Evolutionary conservation across 1,284 basidiomycete genomes (phyloP), one percentile per base, ranked within the genome.

Genomic region (Xerocomus amazonicus): DNA sequence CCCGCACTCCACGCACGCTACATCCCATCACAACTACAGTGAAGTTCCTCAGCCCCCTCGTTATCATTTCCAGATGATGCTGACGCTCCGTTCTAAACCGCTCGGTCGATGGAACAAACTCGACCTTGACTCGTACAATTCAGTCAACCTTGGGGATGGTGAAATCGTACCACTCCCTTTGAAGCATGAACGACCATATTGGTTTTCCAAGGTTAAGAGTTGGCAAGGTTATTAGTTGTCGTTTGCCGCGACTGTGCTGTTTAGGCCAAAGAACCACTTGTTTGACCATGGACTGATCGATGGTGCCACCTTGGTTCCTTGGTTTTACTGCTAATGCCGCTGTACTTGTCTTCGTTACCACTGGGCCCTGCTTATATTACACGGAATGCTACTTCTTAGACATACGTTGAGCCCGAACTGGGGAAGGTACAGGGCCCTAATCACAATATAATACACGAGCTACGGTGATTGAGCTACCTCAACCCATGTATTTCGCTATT

Each of bases 101-200:
- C 67, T 90, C 12, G 92, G 92, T 13, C 75, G 87, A 38, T 97
- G 93, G 93, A 95, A 97, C 70, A 89, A 83, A 63, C 75, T 97
- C 54, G 84, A 92, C 51, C 78, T 96, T 42, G 61, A 76, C 40
- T 76, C 78, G 12, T 96, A 96, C 66, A 77, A 86, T 51, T 85
- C 84, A 0, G 79, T 93, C 29, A 81, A 90, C 54, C 62, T 88
- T 26, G 79, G 78, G 39, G 90, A 80, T 17, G 92, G 90, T 2
- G 92, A 95, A 67, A 73, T 80, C 12, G 68, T 79, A 17, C 81
- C 86, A 16, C 72, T 96, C 40, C 75, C 80, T 8, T 72, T 95
- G 58, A 90, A 88, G 64, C 84, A 94, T 60, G 90, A 93, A 65
- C 78, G 90, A 53, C 83, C 92, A 23, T 97, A 92, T 67, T 93